phyloP scores from a whole-genome alignment of 1,284 basidiomycete species.

The Heterobasidion irregulare region DNA sequence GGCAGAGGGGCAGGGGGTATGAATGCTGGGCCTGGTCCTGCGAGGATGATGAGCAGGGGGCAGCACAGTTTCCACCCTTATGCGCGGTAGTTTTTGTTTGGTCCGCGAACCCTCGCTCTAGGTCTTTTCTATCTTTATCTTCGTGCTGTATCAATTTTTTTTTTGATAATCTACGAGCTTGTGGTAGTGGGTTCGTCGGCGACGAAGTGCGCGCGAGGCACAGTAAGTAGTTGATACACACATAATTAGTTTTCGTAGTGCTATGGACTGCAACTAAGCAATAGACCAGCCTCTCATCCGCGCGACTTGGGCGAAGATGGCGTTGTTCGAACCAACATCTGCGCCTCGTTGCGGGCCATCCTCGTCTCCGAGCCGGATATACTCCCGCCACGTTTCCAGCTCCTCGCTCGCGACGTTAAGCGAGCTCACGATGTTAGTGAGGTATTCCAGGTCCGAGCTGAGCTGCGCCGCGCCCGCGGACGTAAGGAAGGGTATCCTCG shows the following conservation, averaged over 20 bases:
- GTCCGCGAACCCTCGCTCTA: not conserved
- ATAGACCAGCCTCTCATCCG: not conserved
- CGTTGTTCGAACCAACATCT: not conserved
- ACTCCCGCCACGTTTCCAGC: slow-evolving; percentile 68
- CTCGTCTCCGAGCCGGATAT: slow-evolving; percentile 45
- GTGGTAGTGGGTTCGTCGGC: too few relatives aligned
- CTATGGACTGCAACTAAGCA: not conserved
- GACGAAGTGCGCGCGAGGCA: not conserved
- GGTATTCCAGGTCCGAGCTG: slow-evolving; percentile 81
- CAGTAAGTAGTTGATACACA: too few relatives aligned
- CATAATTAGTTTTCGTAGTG: too few relatives aligned
- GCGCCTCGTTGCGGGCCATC: not conserved
- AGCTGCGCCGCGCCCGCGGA: slow-evolving; percentile 74
- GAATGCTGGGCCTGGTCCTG: slow-evolving; percentile 43
- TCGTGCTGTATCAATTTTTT: not conserved
- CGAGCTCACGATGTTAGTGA: slow-evolving; percentile 86
- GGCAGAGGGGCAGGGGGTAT: slow-evolving; percentile 25
- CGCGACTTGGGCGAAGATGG: not conserved
- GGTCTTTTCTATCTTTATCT: not conserved
- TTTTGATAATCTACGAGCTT: not conserved
- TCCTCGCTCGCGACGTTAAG: slow-evolving; percentile 80
- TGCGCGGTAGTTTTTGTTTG: slow-evolving; percentile 27
- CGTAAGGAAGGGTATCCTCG: slow-evolving; percentile 53
- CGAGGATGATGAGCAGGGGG: slow-evolving; percentile 43
- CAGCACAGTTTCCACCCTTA: slow-evolving; percentile 58